Base-by-base conservation (phyloP, 345 rosid species). In the Boechera divaricarpa region DNA sequence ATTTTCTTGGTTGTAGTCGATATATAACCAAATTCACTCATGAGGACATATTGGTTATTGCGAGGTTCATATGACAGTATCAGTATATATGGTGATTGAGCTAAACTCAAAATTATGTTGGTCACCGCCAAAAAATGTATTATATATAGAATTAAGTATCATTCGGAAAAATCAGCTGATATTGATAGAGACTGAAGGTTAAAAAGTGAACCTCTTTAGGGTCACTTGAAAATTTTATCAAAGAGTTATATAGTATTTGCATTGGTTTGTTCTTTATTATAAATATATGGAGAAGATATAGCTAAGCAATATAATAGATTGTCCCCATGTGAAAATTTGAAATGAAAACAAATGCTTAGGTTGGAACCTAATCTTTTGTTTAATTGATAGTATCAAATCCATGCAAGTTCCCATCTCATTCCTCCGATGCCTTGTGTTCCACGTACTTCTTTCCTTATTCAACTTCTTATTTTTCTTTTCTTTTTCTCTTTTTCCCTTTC, bases 361-460 rank as follows among this genome's bases (percentile, higher is more conserved):
- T 60, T 67, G 28, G 2, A 66, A 42, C 81, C 81, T 78, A 78
- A 78, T 78, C 56, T 66, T 72, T 72, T 78, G 77, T 66, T 67
- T 59, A 58, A 42, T 78, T 67, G 74, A 67, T 60, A 59, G 51
- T 67, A 60, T 73, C 81, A 73, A 67, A 67, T 72, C 62, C 81
- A 78, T 78, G 77, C 77, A 48, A 56, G 39, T 72, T 77, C 59
- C 6, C 61, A 71, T 63, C 62, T 56, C 12, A 56, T 65, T 71
- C 10, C 39, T 58, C 32, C 47, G 39, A 63, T 63, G 38, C 29
- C 67, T 64, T 78, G 62, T 64, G 67, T 47, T 78, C 81, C 73
- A 72, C 81, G 55, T 65, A 72, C 55, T 72, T 78, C 29, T 71
- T 78, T 65, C 77, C 81, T 24, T 61, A 69, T 77, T 70, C 24